Evolutionary conservation across 768 basidiomycete species (phyloP).

Genomic region (Solioccasus polychromus): DNA sequence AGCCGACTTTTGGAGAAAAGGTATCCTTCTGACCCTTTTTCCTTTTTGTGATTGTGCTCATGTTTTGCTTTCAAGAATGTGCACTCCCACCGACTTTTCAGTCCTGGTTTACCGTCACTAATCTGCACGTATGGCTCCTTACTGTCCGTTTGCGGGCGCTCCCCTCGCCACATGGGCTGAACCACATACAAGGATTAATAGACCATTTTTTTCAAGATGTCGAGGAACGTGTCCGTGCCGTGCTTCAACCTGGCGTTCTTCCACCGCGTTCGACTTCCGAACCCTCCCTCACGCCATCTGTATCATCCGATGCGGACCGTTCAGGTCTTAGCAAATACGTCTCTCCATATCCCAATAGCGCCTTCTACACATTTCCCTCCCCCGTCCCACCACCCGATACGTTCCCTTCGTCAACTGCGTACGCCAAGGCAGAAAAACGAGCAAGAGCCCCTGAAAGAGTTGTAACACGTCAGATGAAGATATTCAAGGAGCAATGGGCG

Average conservation of each 20-base stretch:
- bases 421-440: conserved; percentile 28
- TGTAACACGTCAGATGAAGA: conserved; percentile 85
- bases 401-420: conserved; percentile 26
- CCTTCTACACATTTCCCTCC: conserved; percentile 29
- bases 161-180: conserved; percentile 58
- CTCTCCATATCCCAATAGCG: conserved; percentile 22
- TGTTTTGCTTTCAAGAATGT: conserved; percentile 51
- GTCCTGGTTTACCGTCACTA: conserved; percentile 93
- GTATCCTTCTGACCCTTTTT: conserved; percentile 35
- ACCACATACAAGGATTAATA: conserved; percentile 77
- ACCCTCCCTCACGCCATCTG: conserved; percentile 10
- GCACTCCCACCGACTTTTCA: conserved; percentile 90
- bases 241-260: conserved; percentile 57
- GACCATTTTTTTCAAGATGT: conserved; percentile 96
- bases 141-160: conserved; percentile 85
- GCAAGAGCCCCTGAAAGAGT: conserved; percentile 70
- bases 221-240: conserved; percentile 82
- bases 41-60: neutral
- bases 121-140: conserved; percentile 90
- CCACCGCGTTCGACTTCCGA: conserved; percentile 20
- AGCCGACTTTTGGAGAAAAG: conserved; percentile 59
- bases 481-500: conserved; percentile 88
- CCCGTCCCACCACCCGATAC: conserved; percentile 23
- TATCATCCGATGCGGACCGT: conserved; percentile 5
- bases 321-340: conserved; percentile 19